Base-by-base conservation (phyloP, 306 rosid genomes). In the cucumber (Cucumis sativus) region DNA sequence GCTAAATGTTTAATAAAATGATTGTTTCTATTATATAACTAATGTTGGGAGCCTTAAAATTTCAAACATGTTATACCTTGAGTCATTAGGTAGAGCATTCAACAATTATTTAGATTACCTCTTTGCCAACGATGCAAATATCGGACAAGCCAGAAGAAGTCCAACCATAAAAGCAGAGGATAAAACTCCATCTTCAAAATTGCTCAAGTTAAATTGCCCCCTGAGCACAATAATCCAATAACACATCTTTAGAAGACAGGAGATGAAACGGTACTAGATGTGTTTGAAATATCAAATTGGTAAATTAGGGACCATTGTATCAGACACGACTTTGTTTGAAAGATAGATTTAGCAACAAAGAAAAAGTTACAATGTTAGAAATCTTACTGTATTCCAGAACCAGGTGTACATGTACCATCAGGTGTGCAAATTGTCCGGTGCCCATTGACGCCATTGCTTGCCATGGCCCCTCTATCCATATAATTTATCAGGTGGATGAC, bases 111-210 rank as follows among this genome's bases (percentile, higher is more conserved):
- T 54, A 33, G 35, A 56, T 87, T 67, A 93, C 98, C 96, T 91
- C 84, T 91, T 93, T 68, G 96, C 90, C 71, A 93, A 84, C 56
- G 91, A 86, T 54, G 98, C 98, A 78, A 93, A 93, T 79, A 93
- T 86, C 71, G 96, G 97, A 77, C 97, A 93, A 67, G 97, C 91
- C 79, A 93, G 74, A 52, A 93, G 87, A 84, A 93, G 98, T 47
- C 98, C 98, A 77, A 90, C 97, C 98, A 93, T 90, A 83, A 93
- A 93, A 28, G 97, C 97, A 86, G 94, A 93, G 60, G 98, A 91
- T 56, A 93, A 79, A 75, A 88, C 79, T n/a, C 98, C 98, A 85
- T 93, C 97, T 84, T 93, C 85, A 80, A 91, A 93, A 82, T 93
- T 91, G 82, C 77, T 93, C 88, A 91, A 89, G 83, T 90, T 82